Evolutionary conservation across 805 yeast genomes (phyloP).

Genomic region (Jamesozyma jinghongensis): DNA sequence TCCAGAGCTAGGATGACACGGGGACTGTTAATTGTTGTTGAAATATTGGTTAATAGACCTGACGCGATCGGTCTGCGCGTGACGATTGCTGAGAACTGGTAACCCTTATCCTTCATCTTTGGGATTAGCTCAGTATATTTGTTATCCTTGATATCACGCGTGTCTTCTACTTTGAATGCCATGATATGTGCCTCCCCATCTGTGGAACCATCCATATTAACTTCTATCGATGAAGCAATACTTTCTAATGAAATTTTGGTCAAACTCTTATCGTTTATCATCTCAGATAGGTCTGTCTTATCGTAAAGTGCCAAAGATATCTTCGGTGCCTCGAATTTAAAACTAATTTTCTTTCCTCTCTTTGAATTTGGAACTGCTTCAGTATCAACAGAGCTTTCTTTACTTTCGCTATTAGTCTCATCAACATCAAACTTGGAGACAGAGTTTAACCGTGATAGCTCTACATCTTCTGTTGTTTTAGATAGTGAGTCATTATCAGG

Average conservation of each 20-base stretch:
- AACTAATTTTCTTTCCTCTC: slow-evolving; percentile 21
- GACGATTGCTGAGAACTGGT: slow-evolving; percentile 61
- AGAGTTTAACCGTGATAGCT: neutral
- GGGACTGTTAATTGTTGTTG: slow-evolving; percentile 71
- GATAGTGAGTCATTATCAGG: neutral
- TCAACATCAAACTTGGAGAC: neutral
- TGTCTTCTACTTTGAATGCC: slow-evolving; percentile 72
- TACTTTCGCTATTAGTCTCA: neutral
- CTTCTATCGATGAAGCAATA: slow-evolving; percentile 40
- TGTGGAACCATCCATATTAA: slow-evolving; percentile 47
- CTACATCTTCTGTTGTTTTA: neutral
- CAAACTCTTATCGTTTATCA: slow-evolving; percentile 36
- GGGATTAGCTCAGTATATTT: slow-evolving; percentile 79
- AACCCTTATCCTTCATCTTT: slow-evolving; percentile 45
- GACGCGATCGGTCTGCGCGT: slow-evolving; percentile 34
- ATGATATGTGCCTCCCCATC: slow-evolving; percentile 54
- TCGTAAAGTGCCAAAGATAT: slow-evolving; percentile 55
- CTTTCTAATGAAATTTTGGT: slow-evolving; percentile 55
- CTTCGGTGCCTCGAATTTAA: slow-evolving; percentile 52
- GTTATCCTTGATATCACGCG: slow-evolving; percentile 51
- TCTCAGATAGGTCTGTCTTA: slow-evolving; percentile 33
- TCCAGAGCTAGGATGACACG: slow-evolving; percentile 75
- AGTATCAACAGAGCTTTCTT: neutral
- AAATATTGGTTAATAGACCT: slow-evolving; percentile 39
- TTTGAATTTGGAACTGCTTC: too few relatives aligned